Evolutionary conservation across 2,329 filamentous ascomycete genomes (phyloP), one percentile per base, ranked within the genome.

Genomic region (Colletotrichum liriopes): DNA sequence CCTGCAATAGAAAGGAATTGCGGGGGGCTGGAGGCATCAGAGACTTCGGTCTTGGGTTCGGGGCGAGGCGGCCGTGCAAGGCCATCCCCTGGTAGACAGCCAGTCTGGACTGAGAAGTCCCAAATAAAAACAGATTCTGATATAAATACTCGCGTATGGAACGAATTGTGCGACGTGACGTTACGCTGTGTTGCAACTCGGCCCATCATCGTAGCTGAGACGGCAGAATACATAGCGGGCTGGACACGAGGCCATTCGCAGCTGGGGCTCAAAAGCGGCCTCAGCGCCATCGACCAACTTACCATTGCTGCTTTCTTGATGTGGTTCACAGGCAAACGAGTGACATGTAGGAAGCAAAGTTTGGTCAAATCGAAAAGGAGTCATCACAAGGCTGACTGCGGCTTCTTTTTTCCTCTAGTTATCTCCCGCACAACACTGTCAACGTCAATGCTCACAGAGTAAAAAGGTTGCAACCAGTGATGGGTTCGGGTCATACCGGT

Each of bases 31-130:
- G 73, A 76, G 71, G 71, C 66, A 73, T 79, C 78, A 78, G 76
- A 78, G 78, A 78, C 76, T 78, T 78, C 75, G 76, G 78, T 78
- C 79, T 81, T 80, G 78, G 58, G 79, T 78, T 77, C 76, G 78
- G 79, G 78, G 78, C 71, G 61, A 66, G 41, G 67, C 67, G 71
- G 71, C 76, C 76, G 75, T 73, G 72, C 78, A 75, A 79, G 71
- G 76, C 77, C 77, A 78, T 79, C 78, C 79, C 71, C 67, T 60
- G 55, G 69, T 74, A 75, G 76, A 79, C 74, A 77, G 79, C 79
- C 80, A 81, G 78, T 80, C 79, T 76, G 81, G 79, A 84, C 81
- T 83, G 80, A 84, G 82, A 81, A 83, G 78, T 82, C 81, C 79
- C 77, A 77, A 77, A 81, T 77, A 79, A 78, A 81, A 82, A 82